Conservation (phyloP, 1,284 basidiomycete genomes). For the Testicularia cyperi region DNA sequence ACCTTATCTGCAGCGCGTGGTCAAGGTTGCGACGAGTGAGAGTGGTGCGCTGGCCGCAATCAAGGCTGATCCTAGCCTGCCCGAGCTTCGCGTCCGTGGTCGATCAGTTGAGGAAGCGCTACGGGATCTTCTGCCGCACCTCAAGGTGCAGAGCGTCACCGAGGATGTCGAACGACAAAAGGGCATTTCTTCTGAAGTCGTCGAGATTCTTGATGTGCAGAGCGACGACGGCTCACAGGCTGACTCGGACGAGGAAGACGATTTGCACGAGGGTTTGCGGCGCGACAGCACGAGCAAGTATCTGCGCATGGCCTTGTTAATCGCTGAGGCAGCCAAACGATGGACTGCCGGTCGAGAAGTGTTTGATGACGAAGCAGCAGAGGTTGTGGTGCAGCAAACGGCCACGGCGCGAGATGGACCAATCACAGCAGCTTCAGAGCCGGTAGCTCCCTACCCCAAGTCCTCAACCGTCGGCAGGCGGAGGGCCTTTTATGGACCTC, state of each 20-base stretch:
- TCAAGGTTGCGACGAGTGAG: constrained; percentile 80
- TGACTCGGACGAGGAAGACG: constrained; percentile 54
- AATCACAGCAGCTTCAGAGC: not conserved
- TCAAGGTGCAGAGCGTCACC: constrained; percentile 37
- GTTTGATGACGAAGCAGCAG: too few relatives aligned
- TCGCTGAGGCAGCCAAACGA: constrained; percentile 63
- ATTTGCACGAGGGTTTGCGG: constrained; percentile 27
- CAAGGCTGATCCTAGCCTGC: constrained; percentile 71
- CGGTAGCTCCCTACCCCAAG: not conserved
- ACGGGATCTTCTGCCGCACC: constrained; percentile 54
- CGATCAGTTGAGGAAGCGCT: constrained; percentile 72
- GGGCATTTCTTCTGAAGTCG: constrained; percentile 41
- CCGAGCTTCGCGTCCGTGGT: constrained; percentile 68
- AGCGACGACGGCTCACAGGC: constrained; percentile 60
- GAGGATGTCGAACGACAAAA: constrained; percentile 22
- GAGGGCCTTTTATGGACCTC: constrained; percentile 31
- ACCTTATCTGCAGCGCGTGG: constrained; percentile 79
- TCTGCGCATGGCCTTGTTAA: constrained; percentile 44
- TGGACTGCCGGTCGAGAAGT: constrained; percentile 59
- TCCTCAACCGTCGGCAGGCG: constrained; percentile 4
- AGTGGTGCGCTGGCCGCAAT: constrained; percentile 87
- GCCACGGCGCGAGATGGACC: too few relatives aligned
- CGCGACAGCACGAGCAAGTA: constrained; percentile 7
- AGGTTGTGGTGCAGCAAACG: too few relatives aligned
- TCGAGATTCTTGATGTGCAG: constrained; percentile 24